Evolutionary conservation across 441 rosid species (phyloP), one percentile per base, ranked within the genome.

Genomic region (Erodium trifolium): DNA sequence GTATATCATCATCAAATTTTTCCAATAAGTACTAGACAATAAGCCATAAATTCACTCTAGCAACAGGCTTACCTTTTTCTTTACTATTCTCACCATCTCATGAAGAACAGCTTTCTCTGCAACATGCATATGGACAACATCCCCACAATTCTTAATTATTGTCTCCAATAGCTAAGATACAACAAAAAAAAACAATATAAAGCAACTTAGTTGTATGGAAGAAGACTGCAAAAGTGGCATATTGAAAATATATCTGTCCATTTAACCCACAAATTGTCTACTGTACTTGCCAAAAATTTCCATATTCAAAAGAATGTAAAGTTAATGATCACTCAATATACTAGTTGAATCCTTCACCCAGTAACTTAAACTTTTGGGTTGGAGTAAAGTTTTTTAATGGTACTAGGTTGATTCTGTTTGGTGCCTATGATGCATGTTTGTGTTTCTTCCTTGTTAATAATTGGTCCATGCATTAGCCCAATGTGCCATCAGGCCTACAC

Each of bases 121-220:
- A 16, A 92, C 97, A 77, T 92, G 96, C 99, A 92, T 90, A 79
- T 90, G 98, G 53, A 95, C 97, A 79, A 92, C 83, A 78, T 95
- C 97, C 81, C 98, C 96, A 72, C 98, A 92, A 77, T 95, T 95
- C 87, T 95, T 95, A 77, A 92, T 80, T 47, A 95, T 82, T 35
- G 98, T 95, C 87, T 95, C 99, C 84, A 95, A 84, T 43, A 95
- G 83, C 99, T 95, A 73, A 37, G 78, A 73, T 63, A 64, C 68
- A 57, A 17, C 9, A 18, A 57, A 57, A 18, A 57, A 57, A 34
- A 34, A 3, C 63, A 57, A 57, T 17, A 57, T 57, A 57, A 57
- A 57, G 27, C 63, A 5, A 57, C 23, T 57, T 57, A 57, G 63
- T 57, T 17, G 10, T 57, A 17, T 6, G 63, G 27, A 49, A 57